These are phyloP conservation scores for Talaromyces albobiverticillius DNA, from an alignment of 2,329 filamentous ascomycete species.

Conservation along the genomic window DNA sequence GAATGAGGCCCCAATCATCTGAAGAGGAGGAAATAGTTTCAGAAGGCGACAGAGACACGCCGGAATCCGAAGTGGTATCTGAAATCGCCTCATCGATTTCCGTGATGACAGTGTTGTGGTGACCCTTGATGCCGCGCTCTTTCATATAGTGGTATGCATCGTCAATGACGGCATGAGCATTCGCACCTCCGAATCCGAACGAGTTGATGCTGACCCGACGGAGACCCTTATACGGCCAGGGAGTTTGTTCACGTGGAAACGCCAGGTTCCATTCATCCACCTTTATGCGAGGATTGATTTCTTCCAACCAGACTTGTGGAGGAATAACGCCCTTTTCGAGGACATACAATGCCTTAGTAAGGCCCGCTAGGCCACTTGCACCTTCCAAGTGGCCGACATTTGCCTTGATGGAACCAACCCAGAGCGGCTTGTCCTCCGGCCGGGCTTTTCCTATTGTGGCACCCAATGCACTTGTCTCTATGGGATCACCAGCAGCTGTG, in stretches of 20 bases:
- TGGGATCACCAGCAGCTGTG: not conserved
- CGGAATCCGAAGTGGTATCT: not conserved
- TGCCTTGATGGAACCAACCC: not conserved
- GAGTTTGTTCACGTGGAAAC: not conserved
- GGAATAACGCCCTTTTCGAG: constrained; percentile 16
- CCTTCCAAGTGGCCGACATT: constrained; percentile 9
- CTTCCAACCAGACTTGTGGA: constrained; percentile 17
- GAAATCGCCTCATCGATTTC: not conserved
- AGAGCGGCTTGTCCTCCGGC: constrained; percentile 9
- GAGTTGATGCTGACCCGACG: constrained; percentile 20
- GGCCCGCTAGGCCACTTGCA: constrained; percentile 1
- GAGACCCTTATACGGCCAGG: constrained; percentile 12
- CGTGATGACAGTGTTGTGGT: not conserved
- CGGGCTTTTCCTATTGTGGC: not conserved
- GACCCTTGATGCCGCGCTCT: not conserved
- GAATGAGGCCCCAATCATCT: too few relatives aligned
- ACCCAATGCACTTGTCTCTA: constrained; percentile 43
- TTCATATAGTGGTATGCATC: not conserved
- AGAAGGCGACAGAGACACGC: not conserved
- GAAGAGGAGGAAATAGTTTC: constrained; percentile 14
- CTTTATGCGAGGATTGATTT: constrained; percentile 18
- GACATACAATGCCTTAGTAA: constrained; percentile 12
- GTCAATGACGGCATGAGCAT: constrained; percentile 16
- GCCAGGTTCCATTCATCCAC: constrained; percentile 12
- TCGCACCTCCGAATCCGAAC: constrained; percentile 16